These are phyloP conservation scores for Tetrahymena elliotti DNA, from an alignment of 73 alveolate genomes.

Conservation along the genomic window DNA sequence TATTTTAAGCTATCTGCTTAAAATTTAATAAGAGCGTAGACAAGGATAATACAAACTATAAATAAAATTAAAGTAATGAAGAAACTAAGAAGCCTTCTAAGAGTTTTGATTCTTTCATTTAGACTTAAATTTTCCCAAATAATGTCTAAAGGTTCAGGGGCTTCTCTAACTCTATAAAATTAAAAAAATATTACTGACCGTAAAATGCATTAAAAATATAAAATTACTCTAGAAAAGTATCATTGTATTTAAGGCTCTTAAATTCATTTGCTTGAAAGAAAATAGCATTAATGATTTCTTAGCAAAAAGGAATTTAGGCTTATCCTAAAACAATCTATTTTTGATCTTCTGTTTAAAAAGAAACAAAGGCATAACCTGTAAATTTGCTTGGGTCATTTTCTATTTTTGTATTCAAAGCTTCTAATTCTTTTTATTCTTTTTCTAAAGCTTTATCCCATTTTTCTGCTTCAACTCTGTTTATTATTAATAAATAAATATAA, in stretches of 20 bases:
- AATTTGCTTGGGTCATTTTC: neutral
- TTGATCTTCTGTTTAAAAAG: constrained; percentile 31
- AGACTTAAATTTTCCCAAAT: neutral
- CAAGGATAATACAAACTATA: neutral
- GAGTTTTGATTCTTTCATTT: neutral
- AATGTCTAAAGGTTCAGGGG: neutral
- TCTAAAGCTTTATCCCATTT: constrained; percentile 6
- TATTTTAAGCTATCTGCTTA: neutral
- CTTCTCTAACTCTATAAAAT: neutral
- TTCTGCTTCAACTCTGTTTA: neutral
- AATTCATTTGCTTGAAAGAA: neutral
- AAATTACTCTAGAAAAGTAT: neutral
- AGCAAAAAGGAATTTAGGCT: neutral
- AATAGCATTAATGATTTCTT: neutral
- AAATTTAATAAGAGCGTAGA: neutral
- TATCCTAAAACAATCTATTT: neutral
- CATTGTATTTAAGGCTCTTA: neutral
- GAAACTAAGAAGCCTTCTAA: neutral
- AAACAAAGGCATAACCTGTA: constrained; percentile 30
- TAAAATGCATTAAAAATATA: neutral
- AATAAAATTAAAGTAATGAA: neutral
- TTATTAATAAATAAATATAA: neutral
- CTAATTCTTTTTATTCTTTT: neutral
- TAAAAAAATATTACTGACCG: too few relatives aligned
- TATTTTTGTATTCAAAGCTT: neutral